Base-by-base conservation (phyloP, 148 eudicot genomes). In the Heliosperma pusillum region DNA sequence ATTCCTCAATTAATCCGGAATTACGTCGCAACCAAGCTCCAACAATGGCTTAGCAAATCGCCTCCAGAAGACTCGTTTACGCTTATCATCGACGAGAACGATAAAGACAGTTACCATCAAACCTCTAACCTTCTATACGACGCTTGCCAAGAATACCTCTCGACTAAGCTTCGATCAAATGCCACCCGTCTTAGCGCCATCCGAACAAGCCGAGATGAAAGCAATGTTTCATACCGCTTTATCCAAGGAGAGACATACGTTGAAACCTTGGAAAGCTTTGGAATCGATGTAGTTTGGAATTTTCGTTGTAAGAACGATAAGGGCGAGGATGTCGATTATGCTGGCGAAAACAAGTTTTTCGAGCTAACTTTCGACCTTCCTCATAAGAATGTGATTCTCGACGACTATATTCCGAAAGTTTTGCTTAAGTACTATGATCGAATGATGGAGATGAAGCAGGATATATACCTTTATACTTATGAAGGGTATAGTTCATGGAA, bases 301-400 rank as follows among this genome's bases (percentile, higher is more conserved):
- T 66, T 29, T 75, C 1, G 33, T 55, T 75, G 64, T 24, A 53
- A 55, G 64, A 75, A 75, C 21, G 70, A 20, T 1, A 66, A 55
- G 4, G 78, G 63, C 4, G 64, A 75, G 20, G 53, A 66, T 0
- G 61, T 10, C 0, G 50, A 33, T 1, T 0, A 6, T 10, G 9
- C 2, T 2, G 62, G 70, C 5, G 0, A 20, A 1, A 52, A 1
- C 47, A 52, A 55, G 60, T 68, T 11, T 2, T 68, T 76, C 36
- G 57, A 57, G 15, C 17, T 76, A 7, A 76, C 56, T 26, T 68
- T 76, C 25, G 73, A 76, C 30, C 22, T 61, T 2, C 17, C 11
- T 30, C 25, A 75, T 74, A 80, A 75, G 27, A 63, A 64, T 6
- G 10, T 17, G 45, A 66, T 80, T 8, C 73, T 80, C 2, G 68